Base-by-base conservation (phyloP, 2,329 filamentous ascomycete species). In the Hymenoscyphus fructigenus region DNA sequence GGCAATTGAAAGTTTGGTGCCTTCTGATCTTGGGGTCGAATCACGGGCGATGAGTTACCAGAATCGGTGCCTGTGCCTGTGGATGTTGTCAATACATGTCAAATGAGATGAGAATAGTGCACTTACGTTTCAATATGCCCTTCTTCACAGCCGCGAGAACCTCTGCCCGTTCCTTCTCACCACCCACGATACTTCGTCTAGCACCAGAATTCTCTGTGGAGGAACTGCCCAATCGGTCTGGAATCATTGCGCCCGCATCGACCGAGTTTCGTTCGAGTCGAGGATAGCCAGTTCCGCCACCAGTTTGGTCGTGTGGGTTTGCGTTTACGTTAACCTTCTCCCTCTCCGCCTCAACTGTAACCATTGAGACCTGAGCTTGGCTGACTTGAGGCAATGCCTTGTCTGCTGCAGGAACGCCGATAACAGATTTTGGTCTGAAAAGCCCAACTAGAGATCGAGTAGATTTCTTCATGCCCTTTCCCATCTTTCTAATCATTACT, bases 401-500 rank as follows among this genome's bases (percentile, higher is more conserved):
- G 71, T 97, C 93, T 3, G 89, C 86, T 36, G 88, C 83, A 20
- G 91, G 87, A 23, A 90, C 87, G 36, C 92, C 93, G 72, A 94
- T 85, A 17, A 96, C 84, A 0, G 94, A 98, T 78, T 98, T 99
- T 0, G 95, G 94, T 68, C 95, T 85, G 81, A 99, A 99, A 7
- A 99, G 83, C 29, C 95, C 95, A 70, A 96, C 96, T 62, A 99
- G 86, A 28, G 93, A 97, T 58, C 93, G 86, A 20, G 90, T 91
- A 60, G 92, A 90, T 79, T 95, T 96, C 84, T 97, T 98, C 88
- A 98, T 91, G n/a, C 94, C 93, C 69, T 93, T 92, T 63, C 95
- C 95, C 95, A 99, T 99, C 81, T 99, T 99, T 61, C 95, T 88
- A 70, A 99, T 91, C 92, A 96, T 96, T 72, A 96, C 88, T 34